Evolutionary conservation across 2,329 filamentous ascomycete genomes (phyloP), one percentile per base, ranked within the genome.

Genomic region (Colletotrichum spinosum): DNA sequence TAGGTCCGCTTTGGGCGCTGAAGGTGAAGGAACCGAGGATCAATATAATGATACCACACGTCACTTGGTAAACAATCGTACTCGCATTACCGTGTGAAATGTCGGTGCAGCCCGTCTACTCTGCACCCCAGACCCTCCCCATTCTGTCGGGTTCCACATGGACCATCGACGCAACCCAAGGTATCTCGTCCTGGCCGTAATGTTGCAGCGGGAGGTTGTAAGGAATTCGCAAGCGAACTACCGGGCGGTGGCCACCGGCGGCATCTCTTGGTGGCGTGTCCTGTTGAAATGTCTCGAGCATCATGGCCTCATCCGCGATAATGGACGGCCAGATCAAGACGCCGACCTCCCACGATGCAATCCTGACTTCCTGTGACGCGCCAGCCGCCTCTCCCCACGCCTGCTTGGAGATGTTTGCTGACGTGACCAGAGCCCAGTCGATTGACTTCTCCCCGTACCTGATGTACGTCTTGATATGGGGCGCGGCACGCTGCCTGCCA

Each of bases 381-480:
- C 85, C 87, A 1, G 75, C 76, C 3, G 85, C 81, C 42, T 91
- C 88, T 1, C 94, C 94, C 94, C 94, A 97, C 0, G 94, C 94
- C 77, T 97, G 93, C 67, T 90, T 95, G 2, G 92, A 96, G 2
- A 97, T 76, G 70, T 97, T 97, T n/a, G 94, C 93, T n/a, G 92
- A 96, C 0, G 93, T 97, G 2, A 97, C 75, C 68, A 97, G 82
- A 2, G 92, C 93, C 94, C 94, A 97, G 72, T 96, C 92, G 44
- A 97, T 89, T 0, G 78, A 76, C 15, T 79, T 72, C n/a, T 75
- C 69, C 57, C 80, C 78, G 69, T 84, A 94, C 5, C 92, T 87
- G 49, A 94, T 88, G 72, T 96, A 97, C 0, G 93, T 97, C 76
- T 97, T 97, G 74, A 97, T 92, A 70, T 97, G 94, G 0, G 94